Conservation (phyloP, 495 filamentous ascomycete genomes). For the Penicillium argentinense region DNA sequence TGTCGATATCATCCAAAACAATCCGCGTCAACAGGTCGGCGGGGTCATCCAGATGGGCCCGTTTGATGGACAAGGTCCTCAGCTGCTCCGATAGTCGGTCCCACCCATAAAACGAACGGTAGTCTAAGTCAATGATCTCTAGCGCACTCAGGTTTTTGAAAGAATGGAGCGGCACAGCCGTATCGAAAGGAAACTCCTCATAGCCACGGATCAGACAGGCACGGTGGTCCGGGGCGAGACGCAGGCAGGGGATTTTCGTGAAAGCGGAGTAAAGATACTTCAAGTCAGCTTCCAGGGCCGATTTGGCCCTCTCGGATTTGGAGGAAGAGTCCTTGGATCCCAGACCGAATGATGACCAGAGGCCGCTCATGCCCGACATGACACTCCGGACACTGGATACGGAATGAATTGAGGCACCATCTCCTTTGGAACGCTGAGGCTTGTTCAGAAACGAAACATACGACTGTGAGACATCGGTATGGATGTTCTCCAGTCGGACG, state of each 20-base stretch:
- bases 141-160: constrained; percentile 95
- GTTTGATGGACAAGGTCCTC: constrained; percentile 83
- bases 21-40: constrained; percentile 87
- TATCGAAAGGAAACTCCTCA: constrained; percentile 98
- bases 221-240: constrained; percentile 84
- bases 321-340: constrained; percentile 70
- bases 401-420: constrained; percentile 88
- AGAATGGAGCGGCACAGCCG: constrained; percentile 88
- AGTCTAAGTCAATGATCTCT: constrained; percentile 93
- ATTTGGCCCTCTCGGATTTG: constrained; percentile 83
- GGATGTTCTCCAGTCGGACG: constrained; percentile 89
- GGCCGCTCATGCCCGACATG: constrained; percentile 89
- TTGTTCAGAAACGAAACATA: constrained; percentile 95
- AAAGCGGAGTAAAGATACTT: constrained; percentile 98
- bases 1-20: constrained; percentile 94
- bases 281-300: constrained; percentile 77
- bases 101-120: constrained; percentile 96
- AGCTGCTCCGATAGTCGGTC: constrained; percentile 89
- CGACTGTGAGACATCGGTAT: constrained; percentile 78
- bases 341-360: constrained; percentile 88
- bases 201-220: constrained; percentile 86
- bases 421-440: constrained; percentile 68
- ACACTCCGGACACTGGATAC: constrained; percentile 96
- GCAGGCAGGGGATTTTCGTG: constrained; percentile 93
- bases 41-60: constrained; percentile 84